Percentiles rank a stretch among this genome's conserved stretches.
These are phyloP conservation scores for Sergeia podlipaevii DNA, from an alignment of 208 protist genomes.

Conservation along the genomic window DNA sequence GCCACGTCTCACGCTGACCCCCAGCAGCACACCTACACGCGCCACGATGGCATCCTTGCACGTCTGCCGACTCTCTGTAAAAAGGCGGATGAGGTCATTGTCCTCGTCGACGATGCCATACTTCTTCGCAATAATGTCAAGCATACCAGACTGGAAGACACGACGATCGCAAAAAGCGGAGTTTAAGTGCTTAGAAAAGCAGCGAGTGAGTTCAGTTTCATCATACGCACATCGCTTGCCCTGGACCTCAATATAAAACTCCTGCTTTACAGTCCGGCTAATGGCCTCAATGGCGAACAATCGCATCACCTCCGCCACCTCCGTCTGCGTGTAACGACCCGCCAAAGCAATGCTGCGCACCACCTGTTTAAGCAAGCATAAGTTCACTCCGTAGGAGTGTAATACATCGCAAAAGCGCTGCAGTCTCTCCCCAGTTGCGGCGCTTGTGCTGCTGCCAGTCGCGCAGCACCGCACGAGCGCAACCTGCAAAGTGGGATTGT, in stretches of 20 bases:
- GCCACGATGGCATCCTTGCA: constrained; percentile 46
- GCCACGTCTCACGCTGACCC: constrained; percentile 34
- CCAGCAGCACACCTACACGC: constrained; percentile 60
- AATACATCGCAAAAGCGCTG: constrained; percentile 18
- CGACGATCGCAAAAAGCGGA: constrained; percentile 29
- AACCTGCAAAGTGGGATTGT: constrained; percentile 27
- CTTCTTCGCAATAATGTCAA: constrained; percentile 58
- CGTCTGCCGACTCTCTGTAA: constrained; percentile 29
- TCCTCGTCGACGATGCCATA: constrained; percentile 75
- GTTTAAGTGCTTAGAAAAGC: constrained; percentile 54
- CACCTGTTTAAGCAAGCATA: constrained; percentile 79
- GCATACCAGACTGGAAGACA: constrained; percentile 43
- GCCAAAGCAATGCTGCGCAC: constrained; percentile 17
- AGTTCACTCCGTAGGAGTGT: constrained; percentile 70
- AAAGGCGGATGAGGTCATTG: constrained; percentile 37
- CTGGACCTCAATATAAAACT: constrained; percentile 82
- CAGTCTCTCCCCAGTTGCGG: constrained; percentile 5
- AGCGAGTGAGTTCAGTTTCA: constrained; percentile 30
- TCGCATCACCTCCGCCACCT: constrained; percentile 13
- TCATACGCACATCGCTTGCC: constrained; percentile 80
- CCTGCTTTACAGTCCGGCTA: constrained; percentile 70
- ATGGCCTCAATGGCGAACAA: constrained; percentile 67
- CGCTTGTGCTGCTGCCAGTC: not conserved
- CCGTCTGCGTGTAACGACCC: constrained; percentile 3
- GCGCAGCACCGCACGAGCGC: constrained; percentile 30